These are phyloP conservation scores for Pleomassaria siparia DNA, from an alignment of 2,329 filamentous ascomycete genomes.

Conservation along the genomic window DNA sequence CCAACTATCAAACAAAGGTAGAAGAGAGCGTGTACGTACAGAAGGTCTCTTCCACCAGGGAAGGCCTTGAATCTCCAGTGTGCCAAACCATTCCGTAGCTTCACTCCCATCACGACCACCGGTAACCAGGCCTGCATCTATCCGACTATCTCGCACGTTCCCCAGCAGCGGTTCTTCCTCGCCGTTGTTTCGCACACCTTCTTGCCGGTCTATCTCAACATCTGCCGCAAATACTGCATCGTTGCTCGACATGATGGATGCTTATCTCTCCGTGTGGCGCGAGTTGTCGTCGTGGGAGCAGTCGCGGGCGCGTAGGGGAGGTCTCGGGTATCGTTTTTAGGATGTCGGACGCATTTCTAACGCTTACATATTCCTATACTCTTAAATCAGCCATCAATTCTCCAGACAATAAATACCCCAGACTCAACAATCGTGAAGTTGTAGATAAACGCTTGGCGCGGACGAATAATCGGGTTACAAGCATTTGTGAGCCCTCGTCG, in stretches of 20 bases:
- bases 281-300: background rate
- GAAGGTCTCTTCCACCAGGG: slow-evolving; percentile 55
- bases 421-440: too few relatives aligned
- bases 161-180: slow-evolving; percentile 34
- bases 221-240: slow-evolving; percentile 35
- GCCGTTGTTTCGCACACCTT: slow-evolving; percentile 18
- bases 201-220: slow-evolving; percentile 29
- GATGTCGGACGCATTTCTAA: background rate
- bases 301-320: background rate
- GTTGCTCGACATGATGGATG: slow-evolving; percentile 11
- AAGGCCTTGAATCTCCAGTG: slow-evolving; percentile 43
- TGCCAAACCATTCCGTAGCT: slow-evolving; percentile 34
- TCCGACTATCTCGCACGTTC: slow-evolving; percentile 11
- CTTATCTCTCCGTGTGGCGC: background rate
- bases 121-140: slow-evolving; percentile 13
- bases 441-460: too few relatives aligned
- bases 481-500: too few relatives aligned
- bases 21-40: slow-evolving; percentile 36
- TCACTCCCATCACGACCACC: slow-evolving; percentile 6
- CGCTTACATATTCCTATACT: too few relatives aligned
- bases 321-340: background rate
- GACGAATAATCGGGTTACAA: too few relatives aligned
- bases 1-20: slow-evolving; percentile 6
- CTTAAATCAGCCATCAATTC: too few relatives aligned
- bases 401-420: too few relatives aligned